phyloP scores from a whole-genome alignment of 2,329 filamentous ascomycete genomes.

The Penicillium sp. region DNA sequence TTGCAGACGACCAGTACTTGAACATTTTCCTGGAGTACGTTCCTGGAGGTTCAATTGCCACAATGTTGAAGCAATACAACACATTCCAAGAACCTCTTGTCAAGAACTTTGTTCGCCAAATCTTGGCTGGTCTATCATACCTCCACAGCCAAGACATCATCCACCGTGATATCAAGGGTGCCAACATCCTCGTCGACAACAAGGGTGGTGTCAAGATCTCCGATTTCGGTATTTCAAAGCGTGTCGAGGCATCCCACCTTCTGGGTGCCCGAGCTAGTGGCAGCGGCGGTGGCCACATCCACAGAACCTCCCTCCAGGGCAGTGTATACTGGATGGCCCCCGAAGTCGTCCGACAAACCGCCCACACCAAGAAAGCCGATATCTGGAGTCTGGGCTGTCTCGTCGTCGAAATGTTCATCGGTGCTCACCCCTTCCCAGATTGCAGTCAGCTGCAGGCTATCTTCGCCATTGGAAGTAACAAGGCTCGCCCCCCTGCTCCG shows the following conservation, averaged over 20 bases:
- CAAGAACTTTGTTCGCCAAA: conserved; percentile 94
- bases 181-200: conserved; percentile 98
- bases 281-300: conserved; percentile 44
- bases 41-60: conserved; percentile 93
- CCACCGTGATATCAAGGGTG: conserved; percentile 97
- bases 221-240: conserved; percentile 98
- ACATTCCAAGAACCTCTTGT: conserved; percentile 91
- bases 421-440: conserved; percentile 92
- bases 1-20: conserved; percentile 83
- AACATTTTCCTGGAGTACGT: conserved; percentile 99
- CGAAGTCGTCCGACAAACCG: conserved; percentile 96
- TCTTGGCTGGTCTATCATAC: conserved; percentile 87
- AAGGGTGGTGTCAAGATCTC: conserved; percentile 99
- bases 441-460: conserved; percentile 97
- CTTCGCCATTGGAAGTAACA: conserved; percentile 92
- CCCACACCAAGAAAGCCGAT: conserved; percentile 96
- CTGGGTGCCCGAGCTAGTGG: conserved; percentile 52
- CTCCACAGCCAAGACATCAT: conserved; percentile 95
- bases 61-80: conserved; percentile 98
- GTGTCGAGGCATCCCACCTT: conserved; percentile 87
- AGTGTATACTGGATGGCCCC: conserved; percentile 99
- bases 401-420: conserved; percentile 99
- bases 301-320: conserved; percentile 79
- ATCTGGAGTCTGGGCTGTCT: conserved; percentile 98
- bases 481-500: conserved; percentile 84